Evolutionary conservation across 768 basidiomycete genomes (phyloP).

Genomic region (Termitomyces titanicus): DNA sequence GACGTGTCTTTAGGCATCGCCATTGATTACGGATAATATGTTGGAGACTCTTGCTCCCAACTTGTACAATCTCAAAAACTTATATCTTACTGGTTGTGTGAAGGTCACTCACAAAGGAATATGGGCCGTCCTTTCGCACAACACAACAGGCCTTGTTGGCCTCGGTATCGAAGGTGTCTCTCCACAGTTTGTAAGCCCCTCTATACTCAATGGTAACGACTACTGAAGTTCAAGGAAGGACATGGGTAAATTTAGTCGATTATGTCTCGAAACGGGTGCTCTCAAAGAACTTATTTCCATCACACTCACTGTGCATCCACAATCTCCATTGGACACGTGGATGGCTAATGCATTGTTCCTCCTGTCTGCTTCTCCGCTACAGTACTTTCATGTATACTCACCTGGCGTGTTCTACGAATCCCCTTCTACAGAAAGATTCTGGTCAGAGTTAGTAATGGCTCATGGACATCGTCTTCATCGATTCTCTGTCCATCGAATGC

Average conservation of each 20-base stretch:
- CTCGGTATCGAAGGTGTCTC: slow-evolving; percentile 65
- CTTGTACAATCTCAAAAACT: slow-evolving; percentile 47
- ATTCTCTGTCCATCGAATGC: slow-evolving; percentile 65
- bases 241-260: slow-evolving; percentile 40
- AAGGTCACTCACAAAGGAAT: slow-evolving; percentile 65
- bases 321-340: slow-evolving; percentile 40
- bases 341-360: slow-evolving; percentile 17
- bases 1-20: slow-evolving; percentile 43
- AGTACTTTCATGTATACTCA: slow-evolving; percentile 61
- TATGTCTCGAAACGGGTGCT: slow-evolving; percentile 29
- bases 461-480: slow-evolving; percentile 51
- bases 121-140: slow-evolving; percentile 44
- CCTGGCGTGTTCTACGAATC: slow-evolving; percentile 37
- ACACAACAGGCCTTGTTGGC: slow-evolving; percentile 41
- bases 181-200: slow-evolving; percentile 46
- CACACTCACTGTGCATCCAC: slow-evolving; percentile 49
- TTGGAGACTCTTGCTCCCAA: slow-evolving; percentile 47
- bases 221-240: slow-evolving; percentile 36
- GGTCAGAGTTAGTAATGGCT: slow-evolving; percentile 40
- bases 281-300: slow-evolving; percentile 49
- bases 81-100: slow-evolving; percentile 65
- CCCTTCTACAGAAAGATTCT: slow-evolving; percentile 44
- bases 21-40: slow-evolving; percentile 53
- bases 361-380: slow-evolving; percentile 35
- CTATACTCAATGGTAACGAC: background rate